These are phyloP conservation scores for Leptosphaerulina australis DNA, from an alignment of 2,329 filamentous ascomycete genomes.

Conservation along the genomic window DNA sequence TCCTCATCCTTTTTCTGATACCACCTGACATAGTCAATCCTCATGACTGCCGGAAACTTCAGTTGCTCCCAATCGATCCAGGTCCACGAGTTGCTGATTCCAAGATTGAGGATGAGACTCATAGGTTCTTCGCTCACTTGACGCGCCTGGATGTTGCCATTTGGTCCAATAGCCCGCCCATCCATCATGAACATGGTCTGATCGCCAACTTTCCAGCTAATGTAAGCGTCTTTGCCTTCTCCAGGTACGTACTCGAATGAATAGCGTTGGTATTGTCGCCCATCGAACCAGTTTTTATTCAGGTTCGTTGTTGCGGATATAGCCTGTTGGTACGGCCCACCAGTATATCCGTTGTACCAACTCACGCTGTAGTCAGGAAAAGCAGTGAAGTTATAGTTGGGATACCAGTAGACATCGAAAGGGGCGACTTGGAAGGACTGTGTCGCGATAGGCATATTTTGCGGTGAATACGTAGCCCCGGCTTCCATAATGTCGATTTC, in stretches of 20 bases:
- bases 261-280: slow-evolving; percentile 60
- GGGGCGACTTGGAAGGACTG: slow-evolving; percentile 59
- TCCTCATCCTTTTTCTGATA: slow-evolving; percentile 59
- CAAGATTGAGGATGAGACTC: slow-evolving; percentile 61
- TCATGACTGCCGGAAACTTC: slow-evolving; percentile 59
- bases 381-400: slow-evolving; percentile 59
- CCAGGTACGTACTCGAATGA: slow-evolving; percentile 62
- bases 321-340: slow-evolving; percentile 62
- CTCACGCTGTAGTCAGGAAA: slow-evolving; percentile 58
- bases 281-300: slow-evolving; percentile 63
- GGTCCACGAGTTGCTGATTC: slow-evolving; percentile 58
- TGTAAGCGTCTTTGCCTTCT: slow-evolving; percentile 51
- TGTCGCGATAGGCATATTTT: slow-evolving; percentile 53
- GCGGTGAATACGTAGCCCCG: slow-evolving; percentile 51
- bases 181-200: slow-evolving; percentile 59
- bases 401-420: slow-evolving; percentile 58
- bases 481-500: slow-evolving; percentile 58
- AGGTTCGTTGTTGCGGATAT: slow-evolving; percentile 61
- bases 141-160: slow-evolving; percentile 59
- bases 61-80: slow-evolving; percentile 54
- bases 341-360: slow-evolving; percentile 59
- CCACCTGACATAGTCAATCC: slow-evolving; percentile 61
- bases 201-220: slow-evolving; percentile 61
- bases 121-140: slow-evolving; percentile 61
- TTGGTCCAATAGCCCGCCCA: slow-evolving; percentile 58